Evolutionary conservation across 148 eudicot species (phyloP), one percentile per base, ranked within the genome.

Genomic region (Rhododendron williamsianum): DNA sequence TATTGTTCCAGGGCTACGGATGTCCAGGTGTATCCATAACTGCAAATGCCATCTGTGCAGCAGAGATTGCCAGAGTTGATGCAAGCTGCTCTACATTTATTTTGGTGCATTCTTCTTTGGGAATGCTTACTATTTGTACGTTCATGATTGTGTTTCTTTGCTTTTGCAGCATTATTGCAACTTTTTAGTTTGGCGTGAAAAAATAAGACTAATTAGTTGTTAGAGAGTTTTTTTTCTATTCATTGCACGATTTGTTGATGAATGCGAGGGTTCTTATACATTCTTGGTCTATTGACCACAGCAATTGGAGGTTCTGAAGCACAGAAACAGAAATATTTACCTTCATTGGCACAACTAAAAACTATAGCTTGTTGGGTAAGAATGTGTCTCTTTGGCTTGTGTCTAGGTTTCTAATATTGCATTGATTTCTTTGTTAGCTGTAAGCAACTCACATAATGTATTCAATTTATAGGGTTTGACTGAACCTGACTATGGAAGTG

Each of bases 401-500:
- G 16, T 85, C 52, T 73, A 41, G 19, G 45, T 72, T 84, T n/a
- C 21, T 4, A 21, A 56, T 48, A 21, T 36, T 15, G 2, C 71
- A 60, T 56, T 76, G 23, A 15, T 36, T 38, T 35, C 9, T 58
- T 2, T 60, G 16, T 18, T 54, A 36, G 46, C 27, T 30, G n/a
- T 43, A 49, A 54, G 54, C 80, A 60, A 8, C 73, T 65, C 23
- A 45, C 49, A 35, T 63, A 9, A 33, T 49, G 65, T 73, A 74
- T 78, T 82, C 78, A 23, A 67, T 25, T 5, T 33, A 23, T 85
- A 96, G 99, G 99, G 90, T 85, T 89, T 96, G 90, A 96, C 99
- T 76, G 99, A 96, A 91, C 97, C 99, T 84, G 94, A 91, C 87
- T 91, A 96, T 90, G 99, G 99, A 86, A 96, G 99, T 88, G 99